Percentiles rank a stretch among this genome's conserved stretches.
Conservation (phyloP, 192 early-diverging fungal species). For the Coemansia sp. region DNA sequence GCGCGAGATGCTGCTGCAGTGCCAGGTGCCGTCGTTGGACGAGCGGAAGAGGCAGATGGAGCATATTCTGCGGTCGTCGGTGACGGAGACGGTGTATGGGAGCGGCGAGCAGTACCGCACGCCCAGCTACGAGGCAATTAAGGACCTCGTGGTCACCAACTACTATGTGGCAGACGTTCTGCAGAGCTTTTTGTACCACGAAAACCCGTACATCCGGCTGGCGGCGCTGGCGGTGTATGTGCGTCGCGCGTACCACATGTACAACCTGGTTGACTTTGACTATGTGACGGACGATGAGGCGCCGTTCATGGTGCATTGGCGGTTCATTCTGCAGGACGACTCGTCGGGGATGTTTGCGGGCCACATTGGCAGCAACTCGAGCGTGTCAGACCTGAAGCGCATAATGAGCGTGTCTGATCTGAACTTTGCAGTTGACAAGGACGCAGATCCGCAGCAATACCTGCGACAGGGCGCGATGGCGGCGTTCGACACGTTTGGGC, state of each 20-base stretch:
- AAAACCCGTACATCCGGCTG: constrained; percentile 70
- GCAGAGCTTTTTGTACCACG: constrained; percentile 90
- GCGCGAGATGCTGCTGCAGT: constrained; percentile 90
- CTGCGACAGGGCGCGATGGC: constrained; percentile 87
- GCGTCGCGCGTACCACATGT: constrained; percentile 96
- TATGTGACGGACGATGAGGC: constrained; percentile 61
- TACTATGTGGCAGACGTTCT: constrained; percentile 96
- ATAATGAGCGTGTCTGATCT: constrained; percentile 81
- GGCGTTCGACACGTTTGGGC: constrained; percentile 67
- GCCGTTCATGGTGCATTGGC: constrained; percentile 76
- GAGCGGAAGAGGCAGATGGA: constrained; percentile 85
- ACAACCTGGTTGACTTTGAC: constrained; percentile 86
- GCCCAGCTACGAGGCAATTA: constrained; percentile 75
- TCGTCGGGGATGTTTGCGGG: constrained; percentile 51
- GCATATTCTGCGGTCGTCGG: constrained; percentile 74
- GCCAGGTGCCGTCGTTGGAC: constrained; percentile 88
- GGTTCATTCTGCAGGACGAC: constrained; percentile 70
- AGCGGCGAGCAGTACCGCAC: constrained; percentile 68
- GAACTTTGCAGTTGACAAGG: constrained; percentile 72
- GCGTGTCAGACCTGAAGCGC: constrained; percentile 59
- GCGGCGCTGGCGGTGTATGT: constrained; percentile 96
- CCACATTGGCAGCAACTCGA: constrained; percentile 30
- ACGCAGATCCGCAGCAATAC: constrained; percentile 64
- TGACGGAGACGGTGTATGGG: constrained; percentile 77
- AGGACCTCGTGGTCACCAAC: constrained; percentile 87